These are phyloP conservation scores for Podospora pseudocomata DNA, from an alignment of 495 filamentous ascomycete genomes.

Conservation along the genomic window DNA sequence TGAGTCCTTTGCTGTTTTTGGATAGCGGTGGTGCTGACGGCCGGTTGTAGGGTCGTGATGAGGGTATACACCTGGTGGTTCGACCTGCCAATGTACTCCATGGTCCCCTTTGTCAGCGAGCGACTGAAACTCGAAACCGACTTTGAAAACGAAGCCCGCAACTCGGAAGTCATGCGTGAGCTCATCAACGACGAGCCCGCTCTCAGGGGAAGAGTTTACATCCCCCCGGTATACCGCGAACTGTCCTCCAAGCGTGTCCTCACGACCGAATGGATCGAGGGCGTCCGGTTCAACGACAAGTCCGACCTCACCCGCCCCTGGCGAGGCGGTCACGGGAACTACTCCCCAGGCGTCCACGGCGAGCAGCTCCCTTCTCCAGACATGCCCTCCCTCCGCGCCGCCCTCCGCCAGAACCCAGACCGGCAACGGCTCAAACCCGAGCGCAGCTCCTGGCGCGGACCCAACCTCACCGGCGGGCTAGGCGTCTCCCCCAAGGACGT, in stretches of 20 bases:
- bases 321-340: conserved; percentile 69
- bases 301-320: conserved; percentile 67
- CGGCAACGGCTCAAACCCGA: conserved; percentile 68
- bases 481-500: conserved; percentile 77
- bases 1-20: conserved; percentile 21
- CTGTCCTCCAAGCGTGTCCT: conserved; percentile 81
- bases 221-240: conserved; percentile 78
- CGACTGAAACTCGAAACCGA: conserved; percentile 88
- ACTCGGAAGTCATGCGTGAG: conserved; percentile 76
- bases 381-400: conserved; percentile 36
- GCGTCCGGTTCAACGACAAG: conserved; percentile 86
- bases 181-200: conserved; percentile 74
- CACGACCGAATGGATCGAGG: conserved; percentile 97
- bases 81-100: conserved; percentile 79
- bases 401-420: conserved; percentile 42
- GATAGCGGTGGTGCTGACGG: conserved; percentile 34
- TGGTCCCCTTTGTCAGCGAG: conserved; percentile 87
- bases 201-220: conserved; percentile 75
- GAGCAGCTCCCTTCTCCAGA: conserved; percentile 56
- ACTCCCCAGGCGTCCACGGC: conserved; percentile 74
- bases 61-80: conserved; percentile 75
- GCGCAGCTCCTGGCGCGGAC: conserved; percentile 72
- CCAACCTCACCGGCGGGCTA: conserved; percentile 66
- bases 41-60: conserved; percentile 52
- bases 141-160: conserved; percentile 85